Conservation (phyloP, 768 basidiomycete species). For the Russula griseocarnosa region DNA sequence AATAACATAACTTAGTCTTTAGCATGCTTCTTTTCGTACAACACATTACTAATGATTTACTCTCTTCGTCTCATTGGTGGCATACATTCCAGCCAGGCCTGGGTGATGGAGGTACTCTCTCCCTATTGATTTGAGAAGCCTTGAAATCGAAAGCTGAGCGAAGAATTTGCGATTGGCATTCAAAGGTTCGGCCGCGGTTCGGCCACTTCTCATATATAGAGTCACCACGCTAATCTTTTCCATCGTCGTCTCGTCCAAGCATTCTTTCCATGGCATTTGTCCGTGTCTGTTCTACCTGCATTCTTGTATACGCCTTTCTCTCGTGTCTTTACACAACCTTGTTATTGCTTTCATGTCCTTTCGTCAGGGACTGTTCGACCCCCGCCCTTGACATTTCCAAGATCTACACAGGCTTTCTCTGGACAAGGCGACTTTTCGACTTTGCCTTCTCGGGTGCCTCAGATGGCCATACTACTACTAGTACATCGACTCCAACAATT, state of each 20-base stretch:
- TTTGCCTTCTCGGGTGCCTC: not conserved
- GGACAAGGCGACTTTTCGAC: slow-evolving; percentile 11
- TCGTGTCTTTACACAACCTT: slow-evolving; percentile 27
- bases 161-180: not conserved
- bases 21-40: not conserved
- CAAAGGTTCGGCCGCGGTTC: not conserved
- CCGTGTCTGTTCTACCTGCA: slow-evolving; percentile 12
- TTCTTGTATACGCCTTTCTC: slow-evolving; percentile 20
- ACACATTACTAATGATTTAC: not conserved
- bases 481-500: not conserved
- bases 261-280: slow-evolving; percentile 1
- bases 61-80: not conserved
- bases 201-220: not conserved
- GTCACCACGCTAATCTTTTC: not conserved
- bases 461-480: not conserved
- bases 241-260: no score
- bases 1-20: not conserved
- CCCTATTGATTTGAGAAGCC: no score
- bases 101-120: not conserved
- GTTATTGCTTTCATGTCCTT: slow-evolving; percentile 27
- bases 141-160: no score
- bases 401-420: slow-evolving; percentile 6
- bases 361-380: slow-evolving; percentile 23
- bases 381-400: slow-evolving; percentile 19
- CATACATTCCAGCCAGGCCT: not conserved